Conservation (phyloP, 208 protist species). For the Trypanosoma theileri region DNA sequence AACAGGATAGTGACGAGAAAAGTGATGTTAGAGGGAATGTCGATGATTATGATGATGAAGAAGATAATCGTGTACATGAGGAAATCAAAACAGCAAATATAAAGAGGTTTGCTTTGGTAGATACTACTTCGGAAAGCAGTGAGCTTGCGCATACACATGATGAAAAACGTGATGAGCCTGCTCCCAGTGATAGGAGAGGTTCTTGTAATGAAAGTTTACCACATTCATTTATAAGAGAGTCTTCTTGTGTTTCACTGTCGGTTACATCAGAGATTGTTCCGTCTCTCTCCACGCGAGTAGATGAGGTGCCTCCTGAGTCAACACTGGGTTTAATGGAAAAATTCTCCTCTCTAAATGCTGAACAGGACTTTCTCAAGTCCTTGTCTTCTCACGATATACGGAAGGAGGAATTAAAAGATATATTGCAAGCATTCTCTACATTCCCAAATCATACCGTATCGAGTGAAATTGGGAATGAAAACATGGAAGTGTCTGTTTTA, state of each 20-base stretch:
- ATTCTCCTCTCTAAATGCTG: too few species aligned
- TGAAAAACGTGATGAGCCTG: neutral
- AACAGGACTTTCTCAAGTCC: neutral
- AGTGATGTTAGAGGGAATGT: neutral
- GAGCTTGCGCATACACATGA: conserved; percentile 1
- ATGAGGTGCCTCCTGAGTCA: too few species aligned
- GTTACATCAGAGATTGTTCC: neutral
- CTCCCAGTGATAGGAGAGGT: neutral
- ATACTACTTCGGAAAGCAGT: conserved; percentile 7
- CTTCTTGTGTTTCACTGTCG: neutral
- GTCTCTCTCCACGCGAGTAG: neutral
- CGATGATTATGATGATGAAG: neutral
- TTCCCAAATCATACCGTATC: neutral
- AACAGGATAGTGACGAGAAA: neutral
- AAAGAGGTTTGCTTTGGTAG: conserved; percentile 14
- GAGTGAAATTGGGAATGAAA: neutral
- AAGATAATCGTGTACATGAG: neutral
- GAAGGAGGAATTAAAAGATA: neutral
- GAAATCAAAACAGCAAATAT: neutral
- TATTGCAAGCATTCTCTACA: neutral
- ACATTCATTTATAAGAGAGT: neutral
- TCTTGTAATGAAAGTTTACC: neutral
- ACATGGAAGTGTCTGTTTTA: neutral
- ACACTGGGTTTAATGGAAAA: too few species aligned
- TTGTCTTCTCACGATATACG: neutral